These are phyloP conservation scores for Yamadazyma tumulicola DNA, from an alignment of 805 yeast genomes.

Conservation along the genomic window DNA sequence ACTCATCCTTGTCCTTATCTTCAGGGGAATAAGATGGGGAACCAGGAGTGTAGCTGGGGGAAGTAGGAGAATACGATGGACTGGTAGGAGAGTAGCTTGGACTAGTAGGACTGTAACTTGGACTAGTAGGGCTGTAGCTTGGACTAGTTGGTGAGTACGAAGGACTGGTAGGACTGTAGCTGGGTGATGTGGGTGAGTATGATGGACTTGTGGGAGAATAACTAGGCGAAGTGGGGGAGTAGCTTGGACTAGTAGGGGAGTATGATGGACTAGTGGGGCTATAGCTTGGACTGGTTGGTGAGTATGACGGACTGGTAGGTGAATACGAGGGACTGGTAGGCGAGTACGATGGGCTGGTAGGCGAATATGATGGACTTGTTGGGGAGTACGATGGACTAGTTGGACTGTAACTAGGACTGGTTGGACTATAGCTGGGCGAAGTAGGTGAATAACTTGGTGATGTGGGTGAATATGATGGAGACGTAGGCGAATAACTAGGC, in stretches of 20 bases:
- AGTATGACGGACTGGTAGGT: conserved; percentile 54
- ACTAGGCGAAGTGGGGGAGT: conserved; percentile 57
- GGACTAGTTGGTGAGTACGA: conserved; percentile 72
- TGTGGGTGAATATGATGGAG: conserved; percentile 72
- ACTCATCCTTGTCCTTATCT: conserved; percentile 27
- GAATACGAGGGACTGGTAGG: conserved; percentile 49
- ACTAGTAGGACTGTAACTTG: conserved; percentile 62
- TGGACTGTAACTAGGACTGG: conserved; percentile 71
- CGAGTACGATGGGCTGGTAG: conserved; percentile 65
- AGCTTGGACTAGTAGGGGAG: conserved; percentile 65
- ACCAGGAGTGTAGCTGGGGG: conserved; percentile 54
- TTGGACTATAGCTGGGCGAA: conserved; percentile 56
- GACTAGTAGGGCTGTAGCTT: conserved; percentile 52
- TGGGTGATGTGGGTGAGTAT: conserved; percentile 77
- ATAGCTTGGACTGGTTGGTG: conserved; percentile 67
- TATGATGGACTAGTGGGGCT: conserved; percentile 75
- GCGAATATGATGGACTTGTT: conserved; percentile 76
- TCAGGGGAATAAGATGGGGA: conserved; percentile 54
- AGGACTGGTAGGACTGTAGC: conserved; percentile 75
- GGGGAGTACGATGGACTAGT: conserved; percentile 51
- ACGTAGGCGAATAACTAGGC: conserved; percentile 64
- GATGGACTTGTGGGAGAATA: conserved; percentile 71
- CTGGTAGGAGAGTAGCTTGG: conserved; percentile 79
- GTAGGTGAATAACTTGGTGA: conserved; percentile 62
- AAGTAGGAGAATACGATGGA: conserved; percentile 53